Evolutionary conservation across 208 protist genomes (phyloP).

Genomic region (Acanthamoeba castellanii): DNA sequence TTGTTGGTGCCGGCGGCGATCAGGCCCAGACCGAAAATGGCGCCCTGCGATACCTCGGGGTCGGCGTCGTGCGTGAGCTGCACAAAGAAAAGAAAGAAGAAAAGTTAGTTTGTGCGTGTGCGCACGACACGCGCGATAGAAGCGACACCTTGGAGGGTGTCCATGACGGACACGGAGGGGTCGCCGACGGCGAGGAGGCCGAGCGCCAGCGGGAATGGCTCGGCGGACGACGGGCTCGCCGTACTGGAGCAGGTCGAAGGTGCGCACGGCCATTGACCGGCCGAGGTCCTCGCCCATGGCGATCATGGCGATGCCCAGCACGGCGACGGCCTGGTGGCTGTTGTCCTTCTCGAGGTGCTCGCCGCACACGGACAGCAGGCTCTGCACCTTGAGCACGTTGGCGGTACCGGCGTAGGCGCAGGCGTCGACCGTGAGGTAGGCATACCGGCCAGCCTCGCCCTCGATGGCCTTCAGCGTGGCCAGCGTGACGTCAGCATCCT

Average conservation of each 20-base stretch:
- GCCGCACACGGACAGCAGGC: constrained; percentile 95
- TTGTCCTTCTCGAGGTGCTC: constrained; percentile 83
- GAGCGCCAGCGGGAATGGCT: constrained; percentile 98
- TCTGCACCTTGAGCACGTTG: constrained; percentile 98
- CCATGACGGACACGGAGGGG: constrained; percentile 97
- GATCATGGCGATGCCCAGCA: constrained; percentile 98
- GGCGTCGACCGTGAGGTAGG: constrained; percentile 94
- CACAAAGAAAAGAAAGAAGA: too few relatives aligned
- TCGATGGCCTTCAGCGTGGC: constrained; percentile 93
- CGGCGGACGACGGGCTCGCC: constrained; percentile 91
- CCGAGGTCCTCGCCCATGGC: constrained; percentile 98
- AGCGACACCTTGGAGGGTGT: constrained; percentile 85
- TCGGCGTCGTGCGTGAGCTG: constrained; percentile 98
- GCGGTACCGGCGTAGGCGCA: constrained; percentile 99
- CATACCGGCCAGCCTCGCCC: constrained; percentile 92
- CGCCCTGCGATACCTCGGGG: constrained; percentile 94
- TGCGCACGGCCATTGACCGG: constrained; percentile 97
- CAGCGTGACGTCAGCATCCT: constrained; percentile 94
- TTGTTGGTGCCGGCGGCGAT: constrained; percentile 97
- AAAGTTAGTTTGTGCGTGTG: too few relatives aligned
- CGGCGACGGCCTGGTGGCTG: constrained; percentile 93
- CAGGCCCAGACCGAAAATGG: constrained; percentile 98
- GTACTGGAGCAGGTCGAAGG: constrained; percentile 95
- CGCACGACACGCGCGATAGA: too few relatives aligned
- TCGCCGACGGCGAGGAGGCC: constrained; percentile 97